These are phyloP conservation scores for Microdochium paspali DNA, from an alignment of 2,329 filamentous ascomycete species.

Conservation along the genomic window DNA sequence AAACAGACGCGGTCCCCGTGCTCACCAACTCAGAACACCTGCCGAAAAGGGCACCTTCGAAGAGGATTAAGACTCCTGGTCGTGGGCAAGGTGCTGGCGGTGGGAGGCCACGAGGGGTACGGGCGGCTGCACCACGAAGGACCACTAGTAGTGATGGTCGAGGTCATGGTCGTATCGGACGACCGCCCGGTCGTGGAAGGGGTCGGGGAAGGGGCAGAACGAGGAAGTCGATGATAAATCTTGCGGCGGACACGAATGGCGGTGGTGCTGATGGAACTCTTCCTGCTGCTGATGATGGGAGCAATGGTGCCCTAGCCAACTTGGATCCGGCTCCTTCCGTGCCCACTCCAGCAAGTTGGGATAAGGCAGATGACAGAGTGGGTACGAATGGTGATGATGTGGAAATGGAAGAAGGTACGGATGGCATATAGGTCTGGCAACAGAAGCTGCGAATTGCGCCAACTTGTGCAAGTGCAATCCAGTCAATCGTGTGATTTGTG, in stretches of 20 bases:
- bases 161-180: too few relatives aligned
- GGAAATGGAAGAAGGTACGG: too few relatives aligned
- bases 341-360: too few relatives aligned
- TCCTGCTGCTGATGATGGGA: neutral
- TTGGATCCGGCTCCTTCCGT: too few relatives aligned
- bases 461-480: too few relatives aligned
- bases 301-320: neutral
- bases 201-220: neutral
- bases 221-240: neutral
- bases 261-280: neutral
- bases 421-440: too few relatives aligned
- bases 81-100: neutral
- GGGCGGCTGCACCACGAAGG: neutral
- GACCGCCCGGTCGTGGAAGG: neutral
- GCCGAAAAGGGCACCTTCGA: neutral
- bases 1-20: slow-evolving; percentile 56
- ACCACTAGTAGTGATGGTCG: too few relatives aligned
- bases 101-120: neutral
- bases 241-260: neutral
- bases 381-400: too few relatives aligned
- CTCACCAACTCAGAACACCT: neutral
- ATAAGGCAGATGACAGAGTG: too few relatives aligned
- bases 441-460: too few relatives aligned
- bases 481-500: too few relatives aligned
- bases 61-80: neutral